Base-by-base conservation (phyloP, 2,329 filamentous ascomycete genomes). In the Aspergillus ustus region DNA sequence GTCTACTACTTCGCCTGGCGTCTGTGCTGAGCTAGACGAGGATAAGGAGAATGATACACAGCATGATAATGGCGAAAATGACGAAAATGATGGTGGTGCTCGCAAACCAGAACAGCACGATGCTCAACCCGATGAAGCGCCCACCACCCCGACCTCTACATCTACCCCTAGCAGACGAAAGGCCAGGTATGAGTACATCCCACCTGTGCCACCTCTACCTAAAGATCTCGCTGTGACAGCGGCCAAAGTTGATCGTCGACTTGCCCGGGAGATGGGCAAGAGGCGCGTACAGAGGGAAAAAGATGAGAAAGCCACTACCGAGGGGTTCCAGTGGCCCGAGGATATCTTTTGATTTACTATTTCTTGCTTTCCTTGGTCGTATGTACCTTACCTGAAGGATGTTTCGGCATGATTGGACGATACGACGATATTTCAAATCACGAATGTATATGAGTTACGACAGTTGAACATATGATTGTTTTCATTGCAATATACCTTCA, bases 241-340 rank as follows among this genome's bases (percentile, higher is more conserved):
- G 17, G 70, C 72, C 2, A 74, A 72, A 58, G 64, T 71, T 13
- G 68, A 68, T 56, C 58, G 58, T n/a, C 64, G 59, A 2, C 57
- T 63, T 17, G 71, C 64, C 2, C 69, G 60, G 48, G 68, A 71
- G 31, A 66, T 67, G 15, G 66, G 58, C n/a, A 72, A 67, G 59
- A 69, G 59, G 49, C 57, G 59, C 25, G 63, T 25, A 15, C 40
- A 57, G 53, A 48, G 6, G 22, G 53, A 44, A 29, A 50, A 22
- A 13, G 31, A 31, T 51, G 40, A 15, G 48, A 46, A 8, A 17
- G 46, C 52, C 15, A 40, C 8, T 20, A 43, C 51, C 29, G 67
- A 74, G 45, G 66, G 69, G n/a, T 81, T 79, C 58, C 70, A 74
- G 22, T 82, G 79, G 80, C 78, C 78, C 5, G 77, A 78, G 8